Percentiles rank a stretch among this genome's conserved stretches.
These are phyloP conservation scores for Chloropicon primus DNA, from an alignment of 139 green algal species.

Conservation along the genomic window DNA sequence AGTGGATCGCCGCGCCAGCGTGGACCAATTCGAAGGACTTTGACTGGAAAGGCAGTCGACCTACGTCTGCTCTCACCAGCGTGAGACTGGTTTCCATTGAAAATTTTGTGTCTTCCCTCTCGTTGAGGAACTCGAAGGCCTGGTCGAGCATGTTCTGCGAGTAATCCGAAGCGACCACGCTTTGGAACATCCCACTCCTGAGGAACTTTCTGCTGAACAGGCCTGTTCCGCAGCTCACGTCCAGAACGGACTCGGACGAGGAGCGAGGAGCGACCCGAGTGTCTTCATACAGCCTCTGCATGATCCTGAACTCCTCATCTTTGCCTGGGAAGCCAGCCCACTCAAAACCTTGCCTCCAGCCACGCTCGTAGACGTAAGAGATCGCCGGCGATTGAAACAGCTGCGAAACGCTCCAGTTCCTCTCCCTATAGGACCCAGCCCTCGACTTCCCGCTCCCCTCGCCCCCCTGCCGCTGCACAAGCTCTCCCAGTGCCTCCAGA, in stretches of 20 bases:
- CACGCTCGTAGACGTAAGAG: conserved; percentile 80
- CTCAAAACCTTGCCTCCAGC: conserved; percentile 80
- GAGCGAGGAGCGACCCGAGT: not conserved
- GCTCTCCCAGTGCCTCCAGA: not conserved
- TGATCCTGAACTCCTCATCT: conserved; percentile 40
- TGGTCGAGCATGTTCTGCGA: conserved; percentile 78
- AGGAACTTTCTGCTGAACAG: not conserved
- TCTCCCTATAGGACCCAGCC: not conserved
- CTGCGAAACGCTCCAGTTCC: not conserved
- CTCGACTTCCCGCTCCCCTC: not conserved
- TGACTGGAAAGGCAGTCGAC: conserved; percentile 71
- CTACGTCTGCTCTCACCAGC: conserved; percentile 73
- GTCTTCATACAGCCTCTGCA: not conserved
- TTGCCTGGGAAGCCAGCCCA: conserved; percentile 63
- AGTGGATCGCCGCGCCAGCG: conserved; percentile 91
- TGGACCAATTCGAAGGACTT: conserved; percentile 74
- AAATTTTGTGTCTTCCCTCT: not conserved
- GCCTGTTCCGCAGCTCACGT: conserved; percentile 73
- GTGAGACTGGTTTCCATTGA: not conserved
- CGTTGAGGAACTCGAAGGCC: conserved; percentile 38
- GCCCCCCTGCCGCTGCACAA: not conserved
- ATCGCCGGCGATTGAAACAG: conserved; percentile 47
- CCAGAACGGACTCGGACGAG: conserved; percentile 35
- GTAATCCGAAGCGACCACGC: conserved; percentile 67
- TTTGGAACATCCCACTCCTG: not conserved